A percentile compares a stretch with the other conserved stretches of the same genome.
phyloP scores from a whole-genome alignment of 1,284 basidiomycete species.

The Rhodotorula glutinis region DNA sequence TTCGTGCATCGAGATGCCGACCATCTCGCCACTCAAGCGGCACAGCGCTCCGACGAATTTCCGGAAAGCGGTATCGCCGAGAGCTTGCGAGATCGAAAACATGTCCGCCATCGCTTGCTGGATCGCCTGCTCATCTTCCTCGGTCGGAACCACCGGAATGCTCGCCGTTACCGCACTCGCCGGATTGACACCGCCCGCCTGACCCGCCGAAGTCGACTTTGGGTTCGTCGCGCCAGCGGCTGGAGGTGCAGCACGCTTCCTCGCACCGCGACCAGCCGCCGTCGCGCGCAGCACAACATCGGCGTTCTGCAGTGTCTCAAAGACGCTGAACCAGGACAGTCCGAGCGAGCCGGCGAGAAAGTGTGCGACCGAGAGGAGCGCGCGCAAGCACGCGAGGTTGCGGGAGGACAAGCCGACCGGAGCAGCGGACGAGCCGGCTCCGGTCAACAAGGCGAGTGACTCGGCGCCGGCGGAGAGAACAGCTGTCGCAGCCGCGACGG shows the following conservation, averaged over 20 bases:
- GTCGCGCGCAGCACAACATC: slow-evolving; percentile 69
- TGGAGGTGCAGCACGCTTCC: slow-evolving; percentile 6
- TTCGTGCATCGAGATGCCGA: slow-evolving; percentile 64
- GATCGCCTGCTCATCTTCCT: slow-evolving; percentile 71
- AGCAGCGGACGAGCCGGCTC: background rate
- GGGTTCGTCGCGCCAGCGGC: slow-evolving; percentile 2
- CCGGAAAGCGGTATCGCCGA: slow-evolving; percentile 78
- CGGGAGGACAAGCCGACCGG: slow-evolving; percentile 67
- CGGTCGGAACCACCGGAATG: slow-evolving; percentile 52
- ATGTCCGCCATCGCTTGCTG: slow-evolving; percentile 69
- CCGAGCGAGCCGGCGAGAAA: slow-evolving; percentile 81
- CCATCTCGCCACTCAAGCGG: slow-evolving; percentile 80
- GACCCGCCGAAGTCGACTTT: slow-evolving; percentile 1
- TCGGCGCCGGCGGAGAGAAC: slow-evolving; percentile 60
- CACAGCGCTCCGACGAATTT: slow-evolving; percentile 79
- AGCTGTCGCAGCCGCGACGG: slow-evolving; percentile 26
- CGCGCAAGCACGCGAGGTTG: slow-evolving; percentile 85
- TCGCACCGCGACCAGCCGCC: slow-evolving; percentile 16
- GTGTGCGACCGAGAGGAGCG: slow-evolving; percentile 71
- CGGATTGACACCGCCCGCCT: slow-evolving; percentile 8
- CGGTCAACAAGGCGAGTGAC: slow-evolving; percentile 58
- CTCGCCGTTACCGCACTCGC: background rate
- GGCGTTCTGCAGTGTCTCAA: slow-evolving; percentile 87
- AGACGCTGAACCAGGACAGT: slow-evolving; percentile 82
- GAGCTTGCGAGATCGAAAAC: slow-evolving; percentile 70